Evolutionary conservation across 179 eudicot genomes (phyloP).

Genomic region (Kewa caespitosa): DNA sequence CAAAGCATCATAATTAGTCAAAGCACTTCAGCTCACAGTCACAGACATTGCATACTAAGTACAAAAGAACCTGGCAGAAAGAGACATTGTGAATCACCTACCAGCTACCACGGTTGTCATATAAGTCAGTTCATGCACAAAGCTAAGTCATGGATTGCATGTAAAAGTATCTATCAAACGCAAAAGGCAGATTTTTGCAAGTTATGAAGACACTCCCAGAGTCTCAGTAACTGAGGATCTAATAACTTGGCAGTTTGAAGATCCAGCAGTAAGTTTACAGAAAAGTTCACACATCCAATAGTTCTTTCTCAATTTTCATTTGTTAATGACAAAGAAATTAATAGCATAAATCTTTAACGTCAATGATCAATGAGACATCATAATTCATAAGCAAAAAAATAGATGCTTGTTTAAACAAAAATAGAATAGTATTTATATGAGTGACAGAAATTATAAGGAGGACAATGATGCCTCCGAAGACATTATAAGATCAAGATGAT

Average conservation of each 20-base stretch:
- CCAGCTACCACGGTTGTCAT: neutral
- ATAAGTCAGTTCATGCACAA: neutral
- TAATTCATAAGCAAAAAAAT: no score
- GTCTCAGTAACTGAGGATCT: neutral
- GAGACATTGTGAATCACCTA: neutral
- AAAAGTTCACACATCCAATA: neutral
- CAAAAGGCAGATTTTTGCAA: neutral
- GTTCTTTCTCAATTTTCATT: no score
- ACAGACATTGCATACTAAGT: neutral
- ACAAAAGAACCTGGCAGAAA: neutral
- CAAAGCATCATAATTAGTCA: neutral
- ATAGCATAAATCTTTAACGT: no score
- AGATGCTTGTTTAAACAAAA: no score
- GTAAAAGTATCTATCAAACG: neutral
- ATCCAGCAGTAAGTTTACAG: neutral
- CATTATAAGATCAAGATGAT: no score
- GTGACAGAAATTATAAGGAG: no score
- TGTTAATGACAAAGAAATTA: no score
- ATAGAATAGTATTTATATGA: no score
- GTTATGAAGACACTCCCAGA: neutral
- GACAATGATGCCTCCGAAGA: no score
- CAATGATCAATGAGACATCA: no score
- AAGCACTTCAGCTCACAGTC: neutral
- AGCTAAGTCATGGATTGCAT: neutral
- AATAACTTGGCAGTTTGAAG: no score